These are phyloP conservation scores for Spencermartinsiella europaea DNA, from an alignment of 805 yeast species.

Conservation along the genomic window DNA sequence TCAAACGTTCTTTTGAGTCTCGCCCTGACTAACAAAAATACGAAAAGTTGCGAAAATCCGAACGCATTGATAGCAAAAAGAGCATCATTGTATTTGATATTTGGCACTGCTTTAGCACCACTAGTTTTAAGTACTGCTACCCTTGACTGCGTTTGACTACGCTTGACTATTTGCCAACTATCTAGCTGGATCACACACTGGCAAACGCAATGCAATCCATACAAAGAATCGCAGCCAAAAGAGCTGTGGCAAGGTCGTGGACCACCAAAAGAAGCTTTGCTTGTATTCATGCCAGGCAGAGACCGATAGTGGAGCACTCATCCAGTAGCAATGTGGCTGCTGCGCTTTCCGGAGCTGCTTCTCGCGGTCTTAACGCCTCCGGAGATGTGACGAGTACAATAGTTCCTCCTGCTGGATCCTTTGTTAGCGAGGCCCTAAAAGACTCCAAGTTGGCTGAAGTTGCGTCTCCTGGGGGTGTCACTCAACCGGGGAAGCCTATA, in stretches of 20 bases:
- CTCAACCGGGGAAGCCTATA: slow-evolving; percentile 58
- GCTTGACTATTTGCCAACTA: no score
- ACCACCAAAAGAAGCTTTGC: background rate
- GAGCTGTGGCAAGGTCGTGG: background rate
- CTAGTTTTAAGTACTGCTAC: no score
- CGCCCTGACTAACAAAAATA: no score
- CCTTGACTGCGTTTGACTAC: no score
- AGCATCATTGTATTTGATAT: no score
- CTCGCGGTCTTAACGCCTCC: slow-evolving; percentile 10
- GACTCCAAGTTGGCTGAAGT: slow-evolving; percentile 15
- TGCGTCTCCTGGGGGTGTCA: slow-evolving; percentile 8
- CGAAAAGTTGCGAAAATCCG: no score
- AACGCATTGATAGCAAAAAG: no score
- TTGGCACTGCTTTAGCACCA: no score
- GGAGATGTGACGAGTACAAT: slow-evolving; percentile 12
- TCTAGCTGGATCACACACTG: no score
- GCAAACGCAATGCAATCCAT: background rate
- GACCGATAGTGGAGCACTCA: slow-evolving; percentile 2
- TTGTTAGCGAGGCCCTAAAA: slow-evolving; percentile 19
- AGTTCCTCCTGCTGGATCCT: slow-evolving; percentile 21
- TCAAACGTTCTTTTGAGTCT: no score
- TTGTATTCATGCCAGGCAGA: background rate
- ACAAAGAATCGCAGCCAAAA: background rate
- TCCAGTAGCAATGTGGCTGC: slow-evolving; percentile 15
- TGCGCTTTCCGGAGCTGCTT: slow-evolving; percentile 15